Conservation (phyloP, 2,329 filamentous ascomycete species). For the Pleoardoris graminearum region DNA sequence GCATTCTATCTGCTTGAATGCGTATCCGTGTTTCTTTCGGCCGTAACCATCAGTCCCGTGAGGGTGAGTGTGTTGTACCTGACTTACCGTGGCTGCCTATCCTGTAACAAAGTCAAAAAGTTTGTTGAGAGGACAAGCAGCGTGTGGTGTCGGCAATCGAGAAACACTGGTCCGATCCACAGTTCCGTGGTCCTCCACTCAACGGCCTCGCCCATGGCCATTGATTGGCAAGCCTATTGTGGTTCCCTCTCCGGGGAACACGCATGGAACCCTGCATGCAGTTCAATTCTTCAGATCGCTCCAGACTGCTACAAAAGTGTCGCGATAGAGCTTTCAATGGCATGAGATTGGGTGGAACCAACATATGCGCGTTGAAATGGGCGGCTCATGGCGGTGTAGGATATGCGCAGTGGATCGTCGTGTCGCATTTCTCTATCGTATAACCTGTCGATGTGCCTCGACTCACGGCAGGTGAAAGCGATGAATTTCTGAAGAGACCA, state of each 20-base stretch:
- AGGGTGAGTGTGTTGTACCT: no score
- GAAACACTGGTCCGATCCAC: background rate
- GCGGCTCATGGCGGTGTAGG: background rate
- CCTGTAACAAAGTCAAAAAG: no score
- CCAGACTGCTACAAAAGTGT: no score
- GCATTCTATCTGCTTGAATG: no score
- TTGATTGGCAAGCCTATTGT: background rate
- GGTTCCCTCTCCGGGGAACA: background rate
- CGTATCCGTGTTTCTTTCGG: no score
- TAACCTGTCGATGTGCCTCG: background rate
- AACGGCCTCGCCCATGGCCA: background rate
- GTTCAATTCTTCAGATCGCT: background rate
- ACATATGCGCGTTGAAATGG: background rate
- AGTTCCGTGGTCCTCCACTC: background rate
- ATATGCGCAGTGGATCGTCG: background rate
- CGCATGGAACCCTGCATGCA: background rate
- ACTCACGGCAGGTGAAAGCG: background rate
- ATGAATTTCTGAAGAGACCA: background rate
- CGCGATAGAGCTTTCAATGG: background rate
- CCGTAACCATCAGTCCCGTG: background rate
- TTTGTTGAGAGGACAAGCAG: background rate
- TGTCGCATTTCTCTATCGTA: background rate
- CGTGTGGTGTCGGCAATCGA: background rate
- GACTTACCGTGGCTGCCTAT: background rate
- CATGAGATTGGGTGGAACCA: background rate